Evolutionary conservation across 202 grass and related monocot genomes (phyloP).

Genomic region (Zizania palustris): DNA sequence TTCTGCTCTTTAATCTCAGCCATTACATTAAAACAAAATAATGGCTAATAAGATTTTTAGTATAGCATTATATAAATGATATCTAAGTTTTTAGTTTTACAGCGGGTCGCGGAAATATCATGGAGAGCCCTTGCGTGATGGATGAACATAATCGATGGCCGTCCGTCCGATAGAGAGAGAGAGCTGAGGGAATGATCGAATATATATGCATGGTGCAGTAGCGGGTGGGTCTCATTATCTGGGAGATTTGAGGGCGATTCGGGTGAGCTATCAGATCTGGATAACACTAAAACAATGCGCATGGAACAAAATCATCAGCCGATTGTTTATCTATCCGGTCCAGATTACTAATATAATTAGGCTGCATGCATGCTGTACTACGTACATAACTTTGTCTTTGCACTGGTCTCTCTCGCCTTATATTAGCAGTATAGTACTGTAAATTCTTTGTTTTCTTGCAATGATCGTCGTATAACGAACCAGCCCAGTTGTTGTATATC

Average conservation of each 20-base stretch:
- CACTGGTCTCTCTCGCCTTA: too few relatives aligned
- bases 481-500: background rate
- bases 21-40: too few relatives aligned
- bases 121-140: too few relatives aligned
- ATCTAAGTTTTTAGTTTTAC: too few relatives aligned
- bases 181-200: too few relatives aligned
- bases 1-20: too few relatives aligned
- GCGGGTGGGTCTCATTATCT: slow-evolving; percentile 7
- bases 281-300: slow-evolving; percentile 22
- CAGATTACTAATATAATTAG: background rate
- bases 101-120: too few relatives aligned
- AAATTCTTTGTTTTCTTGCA: background rate
- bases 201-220: background rate
- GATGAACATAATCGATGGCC: too few relatives aligned
- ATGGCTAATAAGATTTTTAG: too few relatives aligned
- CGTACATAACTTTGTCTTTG: background rate
- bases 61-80: too few relatives aligned
- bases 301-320: background rate
- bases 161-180: background rate
- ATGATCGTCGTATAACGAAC: slow-evolving; percentile 1
- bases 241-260: slow-evolving; percentile 14
- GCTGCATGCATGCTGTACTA: background rate
- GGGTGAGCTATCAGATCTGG: slow-evolving; percentile 30
- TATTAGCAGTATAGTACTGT: too few relatives aligned
- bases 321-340: slow-evolving; percentile 24